Evolutionary conservation across 495 filamentous ascomycete genomes (phyloP).

Genomic region (Ascodesmis nigricans): DNA sequence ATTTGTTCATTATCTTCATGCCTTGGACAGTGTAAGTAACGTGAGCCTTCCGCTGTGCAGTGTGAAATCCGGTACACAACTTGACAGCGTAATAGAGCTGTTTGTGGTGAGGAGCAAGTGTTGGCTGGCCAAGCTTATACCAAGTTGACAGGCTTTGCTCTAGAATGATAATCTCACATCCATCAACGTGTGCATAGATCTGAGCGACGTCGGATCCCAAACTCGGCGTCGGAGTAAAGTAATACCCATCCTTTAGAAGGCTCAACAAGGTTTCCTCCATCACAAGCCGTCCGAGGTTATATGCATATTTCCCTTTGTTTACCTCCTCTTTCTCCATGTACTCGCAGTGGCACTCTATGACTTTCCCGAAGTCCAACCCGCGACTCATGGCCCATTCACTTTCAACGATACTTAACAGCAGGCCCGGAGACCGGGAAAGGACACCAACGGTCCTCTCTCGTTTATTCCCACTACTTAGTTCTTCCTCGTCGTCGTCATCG

Average conservation of each 20-base stretch:
- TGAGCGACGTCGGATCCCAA: slow-evolving; percentile 2
- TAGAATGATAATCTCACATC: neutral
- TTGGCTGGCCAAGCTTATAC: neutral
- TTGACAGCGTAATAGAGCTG: slow-evolving; percentile 5
- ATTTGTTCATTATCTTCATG: slow-evolving; percentile 4
- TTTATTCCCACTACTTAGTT: too few relatives aligned
- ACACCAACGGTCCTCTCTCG: neutral
- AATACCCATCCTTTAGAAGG: slow-evolving; percentile 9
- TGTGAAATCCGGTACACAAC: slow-evolving; percentile 6
- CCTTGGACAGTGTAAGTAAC: slow-evolving; percentile 4
- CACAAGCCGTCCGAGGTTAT: slow-evolving; percentile 4
- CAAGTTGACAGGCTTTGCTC: neutral
- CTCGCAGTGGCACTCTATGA: slow-evolving; percentile 2
- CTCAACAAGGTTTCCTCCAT: neutral
- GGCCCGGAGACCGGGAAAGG: slow-evolving; percentile 7
- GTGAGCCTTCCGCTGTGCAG: neutral
- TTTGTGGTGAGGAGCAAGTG: neutral
- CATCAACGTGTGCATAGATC: slow-evolving; percentile 3
- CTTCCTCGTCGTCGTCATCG: neutral
- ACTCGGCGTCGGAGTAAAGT: slow-evolving; percentile 5
- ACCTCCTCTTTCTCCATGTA: slow-evolving; percentile 7
- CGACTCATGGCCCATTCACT: slow-evolving; percentile 8
- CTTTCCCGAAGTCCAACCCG: slow-evolving; percentile 3
- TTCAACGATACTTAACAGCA: slow-evolving; percentile 6
- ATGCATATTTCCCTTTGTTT: neutral